Evolutionary conservation across 2,329 filamentous ascomycete species (phyloP), one percentile per base, ranked within the genome.

Genomic region (Phoma sp.): DNA sequence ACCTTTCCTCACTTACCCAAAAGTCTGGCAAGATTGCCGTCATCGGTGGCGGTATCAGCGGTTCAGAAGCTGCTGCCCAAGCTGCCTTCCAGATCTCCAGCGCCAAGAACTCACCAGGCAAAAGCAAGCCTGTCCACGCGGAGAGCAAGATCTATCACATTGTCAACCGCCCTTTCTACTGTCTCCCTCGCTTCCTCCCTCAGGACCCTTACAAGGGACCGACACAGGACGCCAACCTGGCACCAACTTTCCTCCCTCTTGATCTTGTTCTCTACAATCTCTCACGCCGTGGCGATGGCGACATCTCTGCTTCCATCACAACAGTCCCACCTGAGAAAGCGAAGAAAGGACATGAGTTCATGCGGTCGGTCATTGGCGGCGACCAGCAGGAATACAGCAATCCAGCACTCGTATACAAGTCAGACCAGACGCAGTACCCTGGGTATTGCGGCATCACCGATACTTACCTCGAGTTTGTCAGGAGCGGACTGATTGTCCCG

Each of bases 1-100:
- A 61, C 10, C 36, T 73, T 4, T 47, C 54, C 0, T 53, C 56
- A 4, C 55, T 74, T 11, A 57, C 60, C 7, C 21, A 58, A 4
- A 54, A 36, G 4, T 17, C 65, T 1, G 83, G 84, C 15, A 90
- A 87, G 65, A 85, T 95, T 14, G 79, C 92, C 1, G 80, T 96
- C 0, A 84, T 92, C 1, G 91, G 91, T 0, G 91, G 90, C 0
- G 90, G 92, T 64, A 92, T 95, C 83, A 93, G 90, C 2, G 91
- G 90, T 0, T 84, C 90, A 5, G 91, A 96, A 76, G 88, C 88
- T 42, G 88, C 90, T 0, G 87, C 85, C 9, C 86, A 87, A 2
- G 84, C 93, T 42, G 90, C 89, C 10, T 80, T 85, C 4, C 86
- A 92, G 57, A 73, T 93, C 1, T 93, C 90, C 0, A 86, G 86